Evolutionary conservation across 2,329 filamentous ascomycete species (phyloP).

Genomic region (Boeremia lycopersici): DNA sequence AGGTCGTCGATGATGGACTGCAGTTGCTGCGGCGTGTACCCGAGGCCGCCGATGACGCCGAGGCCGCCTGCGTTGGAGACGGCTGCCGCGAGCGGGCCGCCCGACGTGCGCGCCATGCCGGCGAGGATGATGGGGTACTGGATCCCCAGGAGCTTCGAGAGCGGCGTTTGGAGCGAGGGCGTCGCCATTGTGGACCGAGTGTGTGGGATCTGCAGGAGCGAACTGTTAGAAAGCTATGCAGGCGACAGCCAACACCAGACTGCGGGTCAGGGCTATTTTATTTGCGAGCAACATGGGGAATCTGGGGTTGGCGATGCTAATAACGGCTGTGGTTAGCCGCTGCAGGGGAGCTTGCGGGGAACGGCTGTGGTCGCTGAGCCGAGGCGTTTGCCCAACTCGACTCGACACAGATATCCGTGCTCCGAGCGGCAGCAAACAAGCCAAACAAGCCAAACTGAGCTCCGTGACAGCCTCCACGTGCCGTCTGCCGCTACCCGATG

Average conservation of each 20-base stretch:
- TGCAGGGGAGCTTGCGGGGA: conserved; percentile 5
- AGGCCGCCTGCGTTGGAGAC: conserved; percentile 83
- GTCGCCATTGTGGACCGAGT: conserved; percentile 35
- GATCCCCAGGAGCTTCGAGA: conserved; percentile 72
- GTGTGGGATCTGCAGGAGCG: background rate
- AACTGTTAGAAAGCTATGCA: background rate
- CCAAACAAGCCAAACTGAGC: no score
- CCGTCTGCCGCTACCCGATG: no score
- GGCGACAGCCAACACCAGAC: background rate
- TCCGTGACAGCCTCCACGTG: no score
- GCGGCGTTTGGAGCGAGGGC: conserved; percentile 45
- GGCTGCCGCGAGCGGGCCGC: conserved; percentile 47
- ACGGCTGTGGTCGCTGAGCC: conserved; percentile 13
- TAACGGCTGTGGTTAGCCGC: conserved; percentile 26
- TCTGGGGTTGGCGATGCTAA: conserved; percentile 34
- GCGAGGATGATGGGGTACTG: conserved; percentile 89
- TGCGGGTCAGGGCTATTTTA: background rate
- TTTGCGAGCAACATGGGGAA: conserved; percentile 20
- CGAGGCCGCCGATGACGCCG: conserved; percentile 59
- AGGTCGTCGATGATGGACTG: conserved; percentile 84
- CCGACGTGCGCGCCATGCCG: conserved; percentile 83
- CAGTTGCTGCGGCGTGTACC: conserved; percentile 68
- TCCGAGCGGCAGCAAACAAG: no score
- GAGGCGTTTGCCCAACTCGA: conserved; percentile 28
- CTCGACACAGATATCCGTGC: no score